Percentiles rank a stretch among this genome's conserved stretches.
These are phyloP conservation scores for Pisolithus orientalis DNA, from an alignment of 768 basidiomycete species.

Conservation along the genomic window DNA sequence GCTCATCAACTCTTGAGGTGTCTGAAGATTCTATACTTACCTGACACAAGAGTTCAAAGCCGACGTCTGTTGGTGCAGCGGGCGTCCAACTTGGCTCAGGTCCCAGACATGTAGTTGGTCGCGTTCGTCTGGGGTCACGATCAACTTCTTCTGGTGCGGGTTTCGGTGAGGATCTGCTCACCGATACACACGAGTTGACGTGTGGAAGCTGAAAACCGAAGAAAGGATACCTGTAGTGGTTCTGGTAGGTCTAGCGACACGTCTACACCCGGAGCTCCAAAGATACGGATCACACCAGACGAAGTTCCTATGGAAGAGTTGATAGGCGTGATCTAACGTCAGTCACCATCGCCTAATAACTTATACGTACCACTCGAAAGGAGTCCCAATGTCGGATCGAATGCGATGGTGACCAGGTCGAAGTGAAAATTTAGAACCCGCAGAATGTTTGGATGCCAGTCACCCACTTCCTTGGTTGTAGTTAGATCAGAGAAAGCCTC, in stretches of 20 bases:
- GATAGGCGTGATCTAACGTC: neutral
- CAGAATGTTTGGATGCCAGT: constrained; percentile 52
- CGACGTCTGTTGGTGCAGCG: constrained; percentile 44
- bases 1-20: no score
- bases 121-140: constrained; percentile 37
- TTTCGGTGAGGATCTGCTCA: constrained; percentile 22
- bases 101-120: constrained; percentile 59
- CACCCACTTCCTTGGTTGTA: constrained; percentile 45
- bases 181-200: constrained; percentile 59
- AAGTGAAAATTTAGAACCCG: constrained; percentile 44
- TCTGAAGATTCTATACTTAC: constrained; percentile 18
- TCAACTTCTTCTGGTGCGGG: neutral
- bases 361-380: constrained; percentile 50
- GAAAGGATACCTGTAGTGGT: constrained; percentile 44
- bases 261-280: constrained; percentile 65
- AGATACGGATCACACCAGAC: constrained; percentile 55
- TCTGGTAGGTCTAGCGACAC: constrained; percentile 41
- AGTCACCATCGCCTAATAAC: neutral
- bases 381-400: constrained; percentile 54
- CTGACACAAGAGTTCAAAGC: constrained; percentile 41
- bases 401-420: constrained; percentile 46
- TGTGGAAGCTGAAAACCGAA: constrained; percentile 53
- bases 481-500: constrained; percentile 44
- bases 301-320: constrained; percentile 44
- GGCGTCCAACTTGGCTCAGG: constrained; percentile 43